These are phyloP conservation scores for Tricholoma furcatifolium DNA, from an alignment of 768 basidiomycete genomes.

Conservation along the genomic window DNA sequence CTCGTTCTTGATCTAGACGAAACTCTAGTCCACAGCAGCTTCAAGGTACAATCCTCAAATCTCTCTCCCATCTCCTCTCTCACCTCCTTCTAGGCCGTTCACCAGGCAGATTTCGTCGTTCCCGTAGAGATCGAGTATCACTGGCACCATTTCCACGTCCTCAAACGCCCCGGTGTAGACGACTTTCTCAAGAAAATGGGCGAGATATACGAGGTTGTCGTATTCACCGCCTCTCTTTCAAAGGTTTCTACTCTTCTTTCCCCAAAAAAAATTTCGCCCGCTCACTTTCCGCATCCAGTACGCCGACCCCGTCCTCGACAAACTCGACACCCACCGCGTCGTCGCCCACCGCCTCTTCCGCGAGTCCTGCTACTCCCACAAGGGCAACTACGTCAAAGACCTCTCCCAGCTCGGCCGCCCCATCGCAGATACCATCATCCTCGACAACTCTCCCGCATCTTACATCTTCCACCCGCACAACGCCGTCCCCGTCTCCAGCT, in stretches of 20 bases:
- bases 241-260: constrained; percentile 57
- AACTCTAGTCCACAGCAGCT: constrained; percentile 96
- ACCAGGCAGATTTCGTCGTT: constrained; percentile 94
- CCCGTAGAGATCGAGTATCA: constrained; percentile 99
- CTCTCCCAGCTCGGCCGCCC: constrained; percentile 95
- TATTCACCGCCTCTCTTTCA: constrained; percentile 96
- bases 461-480: constrained; percentile 99
- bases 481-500: constrained; percentile 96
- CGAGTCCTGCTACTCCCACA: constrained; percentile 98
- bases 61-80: not conserved
- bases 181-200: constrained; percentile 97
- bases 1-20: constrained; percentile 97
- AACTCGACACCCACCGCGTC: constrained; percentile 87
- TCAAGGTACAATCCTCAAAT: constrained; percentile 68
- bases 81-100: constrained; percentile 64
- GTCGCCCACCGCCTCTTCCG: constrained; percentile 94
- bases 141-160: constrained; percentile 98
- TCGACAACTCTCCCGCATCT: constrained; percentile 98
- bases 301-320: constrained; percentile 97
- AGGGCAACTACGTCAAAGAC: constrained; percentile 99
- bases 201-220: constrained; percentile 95
- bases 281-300: too few species aligned
- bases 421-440: constrained; percentile 91
- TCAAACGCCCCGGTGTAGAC: constrained; percentile 98
- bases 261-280: too few species aligned